Evolutionary conservation across 2,329 filamentous ascomycete species (phyloP).

Genomic region (Tricladium varicosporioides): DNA sequence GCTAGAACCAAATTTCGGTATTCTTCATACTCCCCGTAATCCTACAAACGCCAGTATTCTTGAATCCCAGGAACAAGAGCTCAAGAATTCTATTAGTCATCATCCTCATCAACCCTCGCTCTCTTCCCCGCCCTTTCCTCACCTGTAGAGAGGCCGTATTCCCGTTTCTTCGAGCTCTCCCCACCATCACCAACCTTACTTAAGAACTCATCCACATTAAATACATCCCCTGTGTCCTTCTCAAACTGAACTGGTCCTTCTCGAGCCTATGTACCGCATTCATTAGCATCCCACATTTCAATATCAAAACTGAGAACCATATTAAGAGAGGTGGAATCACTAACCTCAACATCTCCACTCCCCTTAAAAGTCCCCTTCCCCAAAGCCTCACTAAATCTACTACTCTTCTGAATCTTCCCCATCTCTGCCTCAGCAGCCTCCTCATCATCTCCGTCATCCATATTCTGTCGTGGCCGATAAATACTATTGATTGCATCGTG

Average conservation of each 20-base stretch:
- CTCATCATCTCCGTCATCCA: constrained; percentile 74
- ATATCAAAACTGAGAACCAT: not conserved
- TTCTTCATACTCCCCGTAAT: too few species aligned
- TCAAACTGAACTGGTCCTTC: constrained; percentile 96
- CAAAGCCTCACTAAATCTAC: constrained; percentile 77
- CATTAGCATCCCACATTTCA: constrained; percentile 15
- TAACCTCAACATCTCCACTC: constrained; percentile 74
- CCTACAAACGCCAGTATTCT: too few species aligned
- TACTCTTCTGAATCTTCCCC: constrained; percentile 82
- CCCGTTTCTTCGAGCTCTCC: constrained; percentile 64
- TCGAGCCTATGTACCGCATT: constrained; percentile 52
- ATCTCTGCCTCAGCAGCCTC: constrained; percentile 79
- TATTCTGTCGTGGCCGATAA: constrained; percentile 76
- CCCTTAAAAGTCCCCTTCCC: constrained; percentile 92
- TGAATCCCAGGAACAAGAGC: too few species aligned
- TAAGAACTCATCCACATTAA: constrained; percentile 93
- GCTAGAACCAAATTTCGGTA: too few species aligned
- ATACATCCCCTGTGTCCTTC: constrained; percentile 81
- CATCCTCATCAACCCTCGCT: constrained; percentile 74
- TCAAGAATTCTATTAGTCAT: too few species aligned
- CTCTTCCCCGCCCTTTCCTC: constrained; percentile 63
- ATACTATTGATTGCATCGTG: constrained; percentile 94
- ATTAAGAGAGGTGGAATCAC: constrained; percentile 27
- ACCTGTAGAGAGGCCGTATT: constrained; percentile 61
- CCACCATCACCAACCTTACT: constrained; percentile 65